Evolutionary conservation across 345 rosid genomes (phyloP).

Genomic region (Dimocarpus longan): DNA sequence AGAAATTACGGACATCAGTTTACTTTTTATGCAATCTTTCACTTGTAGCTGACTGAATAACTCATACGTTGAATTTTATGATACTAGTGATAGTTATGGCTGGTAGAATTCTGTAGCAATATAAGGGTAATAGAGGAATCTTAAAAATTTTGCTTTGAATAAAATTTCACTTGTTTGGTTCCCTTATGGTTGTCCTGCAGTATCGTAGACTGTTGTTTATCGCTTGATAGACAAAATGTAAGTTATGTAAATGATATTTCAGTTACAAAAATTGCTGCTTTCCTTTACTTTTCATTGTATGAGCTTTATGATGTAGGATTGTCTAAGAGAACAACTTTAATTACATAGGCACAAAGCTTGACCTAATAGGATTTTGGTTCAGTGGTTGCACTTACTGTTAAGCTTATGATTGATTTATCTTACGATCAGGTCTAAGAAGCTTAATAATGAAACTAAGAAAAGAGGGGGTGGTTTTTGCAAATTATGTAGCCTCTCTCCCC

Average conservation of each 20-base stretch:
- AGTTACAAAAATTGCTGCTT: slow-evolving; percentile 2
- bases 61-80: background rate
- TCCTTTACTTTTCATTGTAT: background rate
- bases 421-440: slow-evolving; percentile 35
- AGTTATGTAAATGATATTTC: background rate
- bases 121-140: background rate
- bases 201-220: background rate
- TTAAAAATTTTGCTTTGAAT: background rate
- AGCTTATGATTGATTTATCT: slow-evolving; percentile 17
- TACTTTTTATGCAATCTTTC: background rate
- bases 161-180: background rate
- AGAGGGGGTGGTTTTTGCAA: slow-evolving; percentile 54
- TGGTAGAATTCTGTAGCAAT: slow-evolving; percentile 3
- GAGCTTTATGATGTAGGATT: background rate
- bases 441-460: slow-evolving; percentile 36
- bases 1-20: background rate
- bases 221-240: background rate
- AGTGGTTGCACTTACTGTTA: slow-evolving; percentile 9
- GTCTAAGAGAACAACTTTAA: background rate
- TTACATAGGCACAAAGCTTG: slow-evolving; percentile 7
- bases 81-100: background rate
- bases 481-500: slow-evolving; percentile 48
- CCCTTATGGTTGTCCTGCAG: background rate
- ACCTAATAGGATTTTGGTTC: background rate
- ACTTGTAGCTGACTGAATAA: background rate